Percentiles rank a stretch among this genome's conserved stretches.
These are phyloP conservation scores for Coccomyxa sp. DNA, from an alignment of 139 green algal genomes.

Conservation along the genomic window DNA sequence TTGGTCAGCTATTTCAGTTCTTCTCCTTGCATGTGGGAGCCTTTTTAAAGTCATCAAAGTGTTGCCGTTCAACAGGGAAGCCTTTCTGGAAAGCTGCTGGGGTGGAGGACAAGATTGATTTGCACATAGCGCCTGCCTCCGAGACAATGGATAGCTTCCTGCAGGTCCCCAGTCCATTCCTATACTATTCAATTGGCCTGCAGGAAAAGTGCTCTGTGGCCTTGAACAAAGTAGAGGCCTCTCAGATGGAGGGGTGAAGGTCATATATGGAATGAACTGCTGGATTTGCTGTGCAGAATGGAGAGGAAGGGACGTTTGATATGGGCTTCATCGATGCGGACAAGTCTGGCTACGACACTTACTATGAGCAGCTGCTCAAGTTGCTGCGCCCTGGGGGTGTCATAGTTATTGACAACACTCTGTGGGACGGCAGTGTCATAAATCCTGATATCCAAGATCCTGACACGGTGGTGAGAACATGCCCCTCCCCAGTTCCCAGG, in stretches of 20 bases:
- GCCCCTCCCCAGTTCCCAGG: not conserved
- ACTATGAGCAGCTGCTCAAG: constrained; percentile 11
- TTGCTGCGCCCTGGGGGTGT: constrained; percentile 11
- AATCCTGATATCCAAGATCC: not conserved
- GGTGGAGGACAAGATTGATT: constrained; percentile 2
- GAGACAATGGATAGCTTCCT: not conserved
- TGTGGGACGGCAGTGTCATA: constrained; percentile 5
- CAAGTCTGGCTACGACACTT: constrained; percentile 7
- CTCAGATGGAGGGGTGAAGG: not conserved
- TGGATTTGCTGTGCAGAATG: not conserved
- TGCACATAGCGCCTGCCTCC: not conserved
- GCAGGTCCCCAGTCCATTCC: too few species aligned
- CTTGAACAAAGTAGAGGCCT: not conserved
- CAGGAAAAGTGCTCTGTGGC: too few species aligned
- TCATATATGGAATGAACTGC: not conserved
- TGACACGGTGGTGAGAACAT: not conserved
- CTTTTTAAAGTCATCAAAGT: not conserved
- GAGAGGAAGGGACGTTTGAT: not conserved
- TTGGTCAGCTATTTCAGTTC: not conserved
- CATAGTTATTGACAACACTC: constrained; percentile 4
- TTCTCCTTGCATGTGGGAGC: not conserved
- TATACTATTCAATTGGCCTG: too few species aligned
- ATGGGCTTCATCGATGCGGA: constrained; percentile 18
- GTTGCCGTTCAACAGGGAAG: not conserved
- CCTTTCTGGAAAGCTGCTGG: constrained; percentile 1